A percentile compares a stretch with the other conserved stretches of the same genome.
Evolutionary conservation across 352 stramenopile species (phyloP).

Genomic region (Globisporangium parvum): DNA sequence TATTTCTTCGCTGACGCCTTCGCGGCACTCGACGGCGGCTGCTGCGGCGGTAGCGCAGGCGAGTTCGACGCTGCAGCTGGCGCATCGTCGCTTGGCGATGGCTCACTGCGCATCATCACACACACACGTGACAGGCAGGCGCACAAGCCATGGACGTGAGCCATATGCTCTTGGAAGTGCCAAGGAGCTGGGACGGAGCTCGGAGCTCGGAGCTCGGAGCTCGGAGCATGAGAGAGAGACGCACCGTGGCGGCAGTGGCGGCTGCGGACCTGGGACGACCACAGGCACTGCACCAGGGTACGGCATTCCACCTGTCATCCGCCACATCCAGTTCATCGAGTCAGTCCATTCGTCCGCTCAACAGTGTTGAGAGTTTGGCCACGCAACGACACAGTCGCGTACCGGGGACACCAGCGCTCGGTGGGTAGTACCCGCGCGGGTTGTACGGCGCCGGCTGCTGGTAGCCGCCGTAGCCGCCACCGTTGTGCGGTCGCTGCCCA

Average conservation of each 20-base stretch:
- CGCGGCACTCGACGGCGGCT: background rate
- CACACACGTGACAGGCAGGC: no score
- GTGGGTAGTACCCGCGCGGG: constrained; percentile 43
- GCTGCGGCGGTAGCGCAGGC: constrained; percentile 1
- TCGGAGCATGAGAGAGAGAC: constrained; percentile 6
- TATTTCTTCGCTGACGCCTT: constrained; percentile 7
- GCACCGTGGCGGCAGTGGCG: constrained; percentile 39
- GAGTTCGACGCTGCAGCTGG: background rate
- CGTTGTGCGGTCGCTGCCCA: constrained; percentile 20
- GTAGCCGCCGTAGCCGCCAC: constrained; percentile 37
- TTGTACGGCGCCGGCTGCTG: constrained; percentile 51
- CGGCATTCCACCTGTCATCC: constrained; percentile 18
- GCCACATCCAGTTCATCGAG: background rate
- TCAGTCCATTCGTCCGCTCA: background rate
- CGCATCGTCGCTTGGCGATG: constrained; percentile 7
- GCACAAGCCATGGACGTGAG: no score
- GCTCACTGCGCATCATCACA: constrained; percentile 5
- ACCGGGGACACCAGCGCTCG: constrained; percentile 29
- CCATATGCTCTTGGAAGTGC: no score
- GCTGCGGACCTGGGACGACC: constrained; percentile 28
- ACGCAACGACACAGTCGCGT: background rate
- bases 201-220: no score
- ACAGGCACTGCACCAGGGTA: constrained; percentile 19
- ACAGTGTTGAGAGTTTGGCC: background rate
- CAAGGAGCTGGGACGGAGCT: no score